Evolutionary conservation across 148 eudicot genomes (phyloP), one percentile per base, ranked within the genome.

Genomic region (Spergularia bocconei): DNA sequence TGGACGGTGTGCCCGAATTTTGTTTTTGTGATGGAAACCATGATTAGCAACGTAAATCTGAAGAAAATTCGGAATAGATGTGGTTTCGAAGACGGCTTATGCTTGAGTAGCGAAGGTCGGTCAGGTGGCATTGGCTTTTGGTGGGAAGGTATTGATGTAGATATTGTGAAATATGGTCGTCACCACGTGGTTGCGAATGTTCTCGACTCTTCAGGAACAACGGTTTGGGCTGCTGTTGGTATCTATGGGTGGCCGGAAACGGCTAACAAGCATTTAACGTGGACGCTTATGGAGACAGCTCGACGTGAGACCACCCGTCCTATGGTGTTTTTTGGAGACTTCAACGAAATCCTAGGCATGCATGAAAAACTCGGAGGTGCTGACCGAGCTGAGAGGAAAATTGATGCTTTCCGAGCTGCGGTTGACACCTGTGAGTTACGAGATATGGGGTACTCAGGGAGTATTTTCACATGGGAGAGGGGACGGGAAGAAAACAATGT

Each of bases 71-170:
- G n/a, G n/a, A 41, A 7, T 5, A 41, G 8, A 1, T 41, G 44
- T 41, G 44, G 44, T 4, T 41, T 41, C 44, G 44, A 41, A 41
- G n/a, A 72, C 41, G 75, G 75, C 0, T 1, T 59, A 0, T 59
- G 75, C 41, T 11, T 72, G 13, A 39, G 65, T 12, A 72, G 65
- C 58, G 11, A 7, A 1, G 54, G 75, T 0, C 13, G 9, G 1
- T 58, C 55, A 0, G 75, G 75, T 7, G 75, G 65, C 1, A 17
- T 71, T 11, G 64, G 65, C 5, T 44, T 71, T 6, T 71, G 75
- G 65, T 58, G 75, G 75, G 0, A 47, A 1, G 55, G 19, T 11
- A 0, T 71, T 0, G 38, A 58, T 1, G 13, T 16, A 0, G 1
- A 20, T 0, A 7, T 44, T 0, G 0, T 5, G 0, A 20, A 65